Evolutionary conservation across 2,329 filamentous ascomycete species (phyloP), one percentile per base, ranked within the genome.

Genomic region (Escovopsis sp.): DNA sequence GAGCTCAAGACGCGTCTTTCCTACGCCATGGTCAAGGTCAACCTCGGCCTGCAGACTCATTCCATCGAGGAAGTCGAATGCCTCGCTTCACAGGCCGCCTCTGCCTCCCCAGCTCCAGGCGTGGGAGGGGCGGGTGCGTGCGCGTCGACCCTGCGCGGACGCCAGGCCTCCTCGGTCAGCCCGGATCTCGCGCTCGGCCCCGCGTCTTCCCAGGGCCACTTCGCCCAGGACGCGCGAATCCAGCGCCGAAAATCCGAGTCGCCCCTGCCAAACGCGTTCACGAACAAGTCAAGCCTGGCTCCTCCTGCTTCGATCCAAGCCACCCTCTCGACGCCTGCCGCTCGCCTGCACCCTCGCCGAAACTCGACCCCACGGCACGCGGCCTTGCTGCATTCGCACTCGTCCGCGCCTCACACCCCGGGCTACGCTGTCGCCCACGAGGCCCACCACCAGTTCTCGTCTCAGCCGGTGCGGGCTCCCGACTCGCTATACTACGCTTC

Each of bases 1-100:
- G 83, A 89, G 56, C 72, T 96, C 41, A 82, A 81, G 56, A 80
- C 86, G 40, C 82, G 86, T 53, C 72, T 96, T 26, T 85, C 86
- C 6, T 95, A 95, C 60, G 89, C 89, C 49, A 91, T 94, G 74
- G 74, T 93, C 57, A 95, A 94, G 61, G 83, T 95, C 35, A 85
- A 86, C 57, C 80, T 93, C 56, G 86, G 85, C 45, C 91, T 87
- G 82, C 83, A 94, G 61, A 73, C 80, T 40, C 78, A 82, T 48
- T 78, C 77, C 15, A 76, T 91, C 45, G 79, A 82, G 43, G 83
- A 89, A 60, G 75, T 89, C 28, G 85, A 89, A 61, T 76, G 75
- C 38, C 64, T 85, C 35, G 76, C 83, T 9, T 85, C 83, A 2
- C 77, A 82, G 42, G 72, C 72, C 45, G 73, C 69, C 18, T 85